Evolutionary conservation across 768 basidiomycete species (phyloP).

Genomic region (Lactarius tabidus): DNA sequence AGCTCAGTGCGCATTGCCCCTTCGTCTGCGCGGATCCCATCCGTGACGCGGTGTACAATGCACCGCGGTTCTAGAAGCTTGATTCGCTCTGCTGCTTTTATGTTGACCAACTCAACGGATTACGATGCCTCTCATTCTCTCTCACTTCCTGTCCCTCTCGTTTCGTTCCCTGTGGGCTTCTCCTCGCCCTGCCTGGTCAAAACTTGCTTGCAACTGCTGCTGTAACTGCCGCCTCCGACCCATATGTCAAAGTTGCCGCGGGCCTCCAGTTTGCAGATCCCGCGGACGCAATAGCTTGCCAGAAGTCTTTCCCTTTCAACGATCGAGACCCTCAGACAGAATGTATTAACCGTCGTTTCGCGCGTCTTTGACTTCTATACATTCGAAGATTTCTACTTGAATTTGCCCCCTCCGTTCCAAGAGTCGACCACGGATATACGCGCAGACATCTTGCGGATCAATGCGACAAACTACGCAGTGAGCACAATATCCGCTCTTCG

Average conservation of each 20-base stretch:
- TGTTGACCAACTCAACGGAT: neutral
- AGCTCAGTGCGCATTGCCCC: neutral
- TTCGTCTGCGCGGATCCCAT: neutral
- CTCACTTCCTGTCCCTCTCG: neutral
- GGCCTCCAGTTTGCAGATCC: conserved; percentile 45
- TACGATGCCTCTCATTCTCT: neutral
- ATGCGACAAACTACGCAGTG: conserved; percentile 45
- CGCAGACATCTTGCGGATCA: conserved; percentile 44
- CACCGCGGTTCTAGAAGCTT: neutral
- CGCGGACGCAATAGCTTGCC: conserved; percentile 47
- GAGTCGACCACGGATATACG: conserved; percentile 51
- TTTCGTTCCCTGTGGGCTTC: neutral
- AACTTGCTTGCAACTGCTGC: neutral
- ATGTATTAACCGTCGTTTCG: conserved; percentile 34
- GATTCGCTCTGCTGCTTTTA: neutral
- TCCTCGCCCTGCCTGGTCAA: neutral
- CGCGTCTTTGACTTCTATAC: conserved; percentile 40
- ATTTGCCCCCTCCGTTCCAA: conserved; percentile 37
- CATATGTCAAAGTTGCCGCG: conserved; percentile 36
- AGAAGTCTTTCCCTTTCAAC: conserved; percentile 38
- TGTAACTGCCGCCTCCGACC: conserved; percentile 26
- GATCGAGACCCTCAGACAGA: conserved; percentile 38
- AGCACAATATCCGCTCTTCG: neutral
- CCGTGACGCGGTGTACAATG: neutral
- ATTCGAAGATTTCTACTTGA: conserved; percentile 38